Conservation (phyloP, 192 early-diverging fungal genomes). For the Glomus cerebriforme region DNA sequence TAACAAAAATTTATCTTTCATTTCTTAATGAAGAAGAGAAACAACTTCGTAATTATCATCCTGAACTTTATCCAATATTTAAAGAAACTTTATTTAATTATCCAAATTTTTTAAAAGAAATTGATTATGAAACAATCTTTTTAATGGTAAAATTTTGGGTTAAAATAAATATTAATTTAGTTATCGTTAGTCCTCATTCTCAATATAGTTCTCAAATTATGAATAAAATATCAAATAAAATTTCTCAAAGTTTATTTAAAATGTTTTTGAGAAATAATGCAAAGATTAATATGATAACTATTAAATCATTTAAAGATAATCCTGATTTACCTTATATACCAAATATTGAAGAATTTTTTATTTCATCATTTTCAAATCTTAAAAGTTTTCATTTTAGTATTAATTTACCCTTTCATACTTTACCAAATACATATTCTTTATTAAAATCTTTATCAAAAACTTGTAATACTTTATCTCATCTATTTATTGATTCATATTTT, state of each 20-base stretch:
- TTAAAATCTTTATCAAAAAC: neutral
- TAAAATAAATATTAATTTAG: neutral
- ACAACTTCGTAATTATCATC: neutral
- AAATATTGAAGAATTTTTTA: neutral
- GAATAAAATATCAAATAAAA: neutral
- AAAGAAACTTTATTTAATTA: neutral
- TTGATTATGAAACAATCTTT: neutral
- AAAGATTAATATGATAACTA: neutral
- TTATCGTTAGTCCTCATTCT: no score
- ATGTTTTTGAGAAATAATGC: neutral
- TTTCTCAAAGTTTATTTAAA: neutral
- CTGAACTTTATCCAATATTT: neutral
- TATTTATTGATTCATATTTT: neutral
- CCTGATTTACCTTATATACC: neutral
- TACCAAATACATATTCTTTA: neutral
- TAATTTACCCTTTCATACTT: neutral
- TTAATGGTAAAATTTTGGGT: neutral
- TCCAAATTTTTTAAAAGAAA: neutral
- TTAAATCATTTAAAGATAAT: neutral
- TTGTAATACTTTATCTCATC: neutral
- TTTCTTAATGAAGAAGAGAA: neutral
- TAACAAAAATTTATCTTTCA: neutral
- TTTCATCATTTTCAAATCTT: neutral
- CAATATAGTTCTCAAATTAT: neutral
- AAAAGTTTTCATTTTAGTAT: neutral